Conservation (phyloP, 331 rosid genomes). For the Telfairia occidentalis region DNA sequence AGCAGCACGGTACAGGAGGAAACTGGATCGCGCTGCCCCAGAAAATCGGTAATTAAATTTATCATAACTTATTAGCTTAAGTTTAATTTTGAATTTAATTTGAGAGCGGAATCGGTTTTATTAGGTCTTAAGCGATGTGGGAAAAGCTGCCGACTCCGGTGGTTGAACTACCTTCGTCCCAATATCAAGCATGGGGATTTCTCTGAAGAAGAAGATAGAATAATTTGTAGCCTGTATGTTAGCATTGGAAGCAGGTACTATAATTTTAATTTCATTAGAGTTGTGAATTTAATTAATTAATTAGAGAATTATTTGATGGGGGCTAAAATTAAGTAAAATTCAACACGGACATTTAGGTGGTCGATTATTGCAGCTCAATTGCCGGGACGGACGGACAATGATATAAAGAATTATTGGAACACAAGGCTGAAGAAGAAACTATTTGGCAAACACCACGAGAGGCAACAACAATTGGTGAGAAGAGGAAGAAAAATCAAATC, state of each 20-base stretch:
- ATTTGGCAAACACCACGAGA: slow-evolving; percentile 60
- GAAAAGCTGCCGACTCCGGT: slow-evolving; percentile 80
- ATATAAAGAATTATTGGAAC: slow-evolving; percentile 91
- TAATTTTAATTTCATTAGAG: background rate
- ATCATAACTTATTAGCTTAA: background rate
- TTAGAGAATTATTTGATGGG: background rate
- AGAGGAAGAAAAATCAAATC: slow-evolving; percentile 21
- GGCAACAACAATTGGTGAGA: slow-evolving; percentile 30
- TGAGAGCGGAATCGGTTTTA: background rate
- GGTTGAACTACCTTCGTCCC: slow-evolving; percentile 90
- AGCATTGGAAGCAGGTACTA: slow-evolving; percentile 81
- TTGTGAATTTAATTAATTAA: background rate
- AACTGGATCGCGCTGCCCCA: slow-evolving; percentile 92
- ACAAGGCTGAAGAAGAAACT: slow-evolving; percentile 82
- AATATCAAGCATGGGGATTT: slow-evolving; percentile 78
- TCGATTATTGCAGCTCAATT: slow-evolving; percentile 84
- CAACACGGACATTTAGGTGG: slow-evolving; percentile 38
- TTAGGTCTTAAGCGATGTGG: slow-evolving; percentile 84
- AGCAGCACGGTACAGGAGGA: slow-evolving; percentile 70
- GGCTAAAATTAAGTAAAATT: background rate
- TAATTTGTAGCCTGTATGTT: slow-evolving; percentile 69
- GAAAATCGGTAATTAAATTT: slow-evolving; percentile 44
- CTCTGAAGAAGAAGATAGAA: slow-evolving; percentile 77
- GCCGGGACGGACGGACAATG: slow-evolving; percentile 82
- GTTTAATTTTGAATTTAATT: background rate